These are phyloP conservation scores for Penicillium herquei DNA, from an alignment of 495 filamentous ascomycete species.

Conservation along the genomic window DNA sequence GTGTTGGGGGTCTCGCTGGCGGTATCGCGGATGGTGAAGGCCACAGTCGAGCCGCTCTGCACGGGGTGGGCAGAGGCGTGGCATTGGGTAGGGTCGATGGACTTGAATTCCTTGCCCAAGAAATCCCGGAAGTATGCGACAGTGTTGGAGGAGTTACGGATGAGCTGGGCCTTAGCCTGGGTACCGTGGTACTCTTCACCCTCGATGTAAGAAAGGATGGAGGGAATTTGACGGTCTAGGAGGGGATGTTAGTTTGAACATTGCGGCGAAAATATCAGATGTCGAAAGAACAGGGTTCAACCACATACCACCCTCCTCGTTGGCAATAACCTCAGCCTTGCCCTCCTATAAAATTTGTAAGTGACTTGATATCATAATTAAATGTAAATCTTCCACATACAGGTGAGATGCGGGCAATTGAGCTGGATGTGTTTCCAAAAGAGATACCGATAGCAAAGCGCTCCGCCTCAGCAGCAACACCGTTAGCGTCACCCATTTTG, in stretches of 20 bases:
- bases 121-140: slow-evolving; percentile 95
- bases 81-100: slow-evolving; percentile 92
- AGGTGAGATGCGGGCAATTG: slow-evolving; percentile 79
- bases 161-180: slow-evolving; percentile 88
- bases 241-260: slow-evolving; percentile 2
- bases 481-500: slow-evolving; percentile 56
- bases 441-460: slow-evolving; percentile 88
- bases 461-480: slow-evolving; percentile 47
- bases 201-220: slow-evolving; percentile 87
- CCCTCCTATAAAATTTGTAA: slow-evolving; percentile 61
- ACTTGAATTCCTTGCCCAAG: slow-evolving; percentile 90
- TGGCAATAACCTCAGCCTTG: slow-evolving; percentile 96
- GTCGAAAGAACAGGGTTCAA: slow-evolving; percentile 1
- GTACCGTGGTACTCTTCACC: slow-evolving; percentile 96
- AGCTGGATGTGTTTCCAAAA: slow-evolving; percentile 97
- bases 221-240: slow-evolving; percentile 92
- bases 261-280: slow-evolving; percentile 6
- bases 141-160: slow-evolving; percentile 90
- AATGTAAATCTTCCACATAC: slow-evolving; percentile 39
- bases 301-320: slow-evolving; percentile 90
- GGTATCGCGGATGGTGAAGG: slow-evolving; percentile 82
- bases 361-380: slow-evolving; percentile 5
- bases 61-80: slow-evolving; percentile 90
- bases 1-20: slow-evolving; percentile 64
- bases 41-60: slow-evolving; percentile 67